These are phyloP conservation scores for Tetrapisispora phaffii DNA, from an alignment of 805 yeast genomes.

Conservation along the genomic window DNA sequence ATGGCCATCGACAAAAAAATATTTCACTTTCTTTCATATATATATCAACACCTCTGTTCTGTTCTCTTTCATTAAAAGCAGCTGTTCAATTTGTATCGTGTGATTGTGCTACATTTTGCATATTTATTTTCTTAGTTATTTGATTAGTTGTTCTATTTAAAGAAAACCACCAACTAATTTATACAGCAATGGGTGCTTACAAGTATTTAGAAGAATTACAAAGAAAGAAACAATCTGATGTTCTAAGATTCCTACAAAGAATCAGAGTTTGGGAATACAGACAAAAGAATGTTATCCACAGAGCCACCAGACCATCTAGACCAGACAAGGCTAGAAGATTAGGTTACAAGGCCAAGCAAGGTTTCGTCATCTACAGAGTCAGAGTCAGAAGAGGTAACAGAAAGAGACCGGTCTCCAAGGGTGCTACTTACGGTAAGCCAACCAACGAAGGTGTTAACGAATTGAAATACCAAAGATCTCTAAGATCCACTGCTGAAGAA, in stretches of 20 bases:
- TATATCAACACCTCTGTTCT: neutral
- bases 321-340: slow-evolving; percentile 99
- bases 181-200: slow-evolving; percentile 91
- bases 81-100: too few relatives aligned
- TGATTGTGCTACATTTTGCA: too few relatives aligned
- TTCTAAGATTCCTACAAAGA: slow-evolving; percentile 95
- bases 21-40: neutral
- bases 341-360: slow-evolving; percentile 99
- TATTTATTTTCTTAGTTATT: neutral
- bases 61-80: too few relatives aligned
- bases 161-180: slow-evolving; percentile 8
- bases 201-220: slow-evolving; percentile 98
- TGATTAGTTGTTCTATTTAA: neutral
- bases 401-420: slow-evolving; percentile 99
- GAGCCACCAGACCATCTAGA: slow-evolving; percentile 97
- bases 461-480: slow-evolving; percentile 97
- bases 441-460: slow-evolving; percentile 99
- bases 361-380: slow-evolving; percentile 95
- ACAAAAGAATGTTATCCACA: slow-evolving; percentile 97
- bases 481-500: slow-evolving; percentile 98
- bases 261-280: slow-evolving; percentile 99
- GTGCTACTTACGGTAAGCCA: slow-evolving; percentile 99
- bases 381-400: slow-evolving; percentile 99
- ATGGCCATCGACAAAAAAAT: too few relatives aligned
- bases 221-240: slow-evolving; percentile 99